Evolutionary conservation across 768 basidiomycete species (phyloP), one percentile per base, ranked within the genome.

Genomic region (Lactarius hatsudake): DNA sequence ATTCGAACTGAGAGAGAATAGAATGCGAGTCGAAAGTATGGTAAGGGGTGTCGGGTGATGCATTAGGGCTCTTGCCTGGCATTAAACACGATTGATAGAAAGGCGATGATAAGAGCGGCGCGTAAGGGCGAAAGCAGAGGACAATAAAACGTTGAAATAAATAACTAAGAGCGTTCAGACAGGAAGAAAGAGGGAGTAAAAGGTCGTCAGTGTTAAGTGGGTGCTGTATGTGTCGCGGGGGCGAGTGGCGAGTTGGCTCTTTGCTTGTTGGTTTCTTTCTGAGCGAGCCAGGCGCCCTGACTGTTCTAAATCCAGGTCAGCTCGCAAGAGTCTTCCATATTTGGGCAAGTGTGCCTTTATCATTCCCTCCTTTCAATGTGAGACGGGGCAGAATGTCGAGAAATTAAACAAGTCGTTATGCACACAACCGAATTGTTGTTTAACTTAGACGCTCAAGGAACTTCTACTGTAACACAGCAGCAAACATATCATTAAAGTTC

Each of bases 41-140:
- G 17, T 62, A 34, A 28, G 45, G 28, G 59, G 30, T 48, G 45
- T 56, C 56, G 62, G 68, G 70, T n/a, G 70, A 60, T 58, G 36
- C 70, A 71, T 71, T 62, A 34, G 30, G 59, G 32, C 51, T 48
- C 43, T 65, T 66, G 58, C 55, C 61, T 42, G 64, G 70, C 70
- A 71, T 71, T 69, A 71, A 71, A 63, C 62, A 45, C 36, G 59
- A 58, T n/a, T 56, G 59, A 65, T 20, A 40, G 30, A 26, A 40
- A 40, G 54, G 20, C 15, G 57, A 23, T 3, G 57, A 51, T 36
- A 28, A 53, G 8, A 28, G 51, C 13, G 32, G 26, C 17, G 40
- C n/a, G 36, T 13, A 18, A 32, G 0, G 38, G 17, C 43, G 59
- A 38, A 48, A 63, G 40, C n/a, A 23, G 55, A 60, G 51, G n/a